phyloP scores from a whole-genome alignment of 2,329 filamentous ascomycete species.

The Tolypocladium ophioglossoides region DNA sequence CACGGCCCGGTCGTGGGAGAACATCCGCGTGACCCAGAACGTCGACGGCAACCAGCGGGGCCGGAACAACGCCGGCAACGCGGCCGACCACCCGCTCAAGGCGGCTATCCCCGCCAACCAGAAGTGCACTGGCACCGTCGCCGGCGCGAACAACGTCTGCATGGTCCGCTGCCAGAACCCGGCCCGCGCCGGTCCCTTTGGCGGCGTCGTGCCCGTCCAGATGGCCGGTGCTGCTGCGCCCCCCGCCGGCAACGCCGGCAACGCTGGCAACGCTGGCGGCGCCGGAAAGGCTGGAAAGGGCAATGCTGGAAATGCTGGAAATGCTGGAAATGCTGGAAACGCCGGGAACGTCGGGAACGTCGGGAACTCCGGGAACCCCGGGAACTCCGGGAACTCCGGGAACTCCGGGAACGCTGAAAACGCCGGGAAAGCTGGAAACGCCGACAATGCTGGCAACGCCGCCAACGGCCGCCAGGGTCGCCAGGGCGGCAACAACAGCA shows the following conservation, averaged over 20 bases:
- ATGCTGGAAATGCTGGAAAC: not conserved
- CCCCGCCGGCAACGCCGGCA: not conserved
- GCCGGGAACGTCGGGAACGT: no score
- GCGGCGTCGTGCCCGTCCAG: conserved; percentile 36
- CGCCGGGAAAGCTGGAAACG: conserved; percentile 1
- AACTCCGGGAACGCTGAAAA: not conserved
- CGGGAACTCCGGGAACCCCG: no score
- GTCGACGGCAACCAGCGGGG: conserved; percentile 16
- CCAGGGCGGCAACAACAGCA: not conserved
- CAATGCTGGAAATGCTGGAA: conserved; percentile 2
- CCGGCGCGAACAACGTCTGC: conserved; percentile 48
- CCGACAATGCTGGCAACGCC: not conserved
- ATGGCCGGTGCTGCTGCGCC: not conserved
- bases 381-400: no score
- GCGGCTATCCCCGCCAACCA: conserved; percentile 44
- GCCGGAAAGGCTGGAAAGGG: not conserved
- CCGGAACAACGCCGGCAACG: conserved; percentile 31
- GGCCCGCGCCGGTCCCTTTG: conserved; percentile 50
- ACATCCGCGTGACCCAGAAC: conserved; percentile 39
- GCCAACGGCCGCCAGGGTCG: not conserved
- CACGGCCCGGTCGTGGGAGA: conserved; percentile 40
- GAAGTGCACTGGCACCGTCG: conserved; percentile 48
- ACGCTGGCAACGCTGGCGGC: not conserved
- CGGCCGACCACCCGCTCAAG: conserved; percentile 39
- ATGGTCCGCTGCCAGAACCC: conserved; percentile 53